Evolutionary conservation across 1,284 basidiomycete genomes (phyloP), one percentile per base, ranked within the genome.

Genomic region (Exsudoporus floridanus): DNA sequence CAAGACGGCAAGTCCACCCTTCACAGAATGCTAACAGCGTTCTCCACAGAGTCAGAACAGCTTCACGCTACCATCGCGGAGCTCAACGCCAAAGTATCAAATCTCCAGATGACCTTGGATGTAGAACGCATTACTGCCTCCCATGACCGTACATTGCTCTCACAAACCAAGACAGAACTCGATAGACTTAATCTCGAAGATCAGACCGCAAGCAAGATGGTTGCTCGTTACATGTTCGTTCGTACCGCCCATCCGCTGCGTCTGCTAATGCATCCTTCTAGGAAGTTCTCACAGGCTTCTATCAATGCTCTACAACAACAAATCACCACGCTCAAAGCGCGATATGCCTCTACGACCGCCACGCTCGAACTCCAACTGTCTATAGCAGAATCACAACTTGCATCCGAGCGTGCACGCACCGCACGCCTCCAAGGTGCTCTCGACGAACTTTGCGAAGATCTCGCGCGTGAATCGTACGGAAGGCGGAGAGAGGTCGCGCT

Each of bases 221-320:
- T 94, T 28, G 86, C 91, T 49, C 80, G 90, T 43, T 94, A 94
- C 69, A 94, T 94, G 92, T 90, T 61, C 51, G 81, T 73, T 36
- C 3, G 27, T 49, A 4, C 5, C 23, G 5, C 19, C 1, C 21
- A 4, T 5, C 5, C 16, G 1, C 21, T 25, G 2, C 21, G 2
- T 40, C n/a, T 36, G 12, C 41, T 58, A 40, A 56, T 8, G 1
- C 5, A 34, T 21, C 14, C 23, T 43, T 1, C 10, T 56, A 90
- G 89, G 89, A 89, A 86, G 61, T 94, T 94, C 70, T 92, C 91
- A 2, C 92, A 94, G 68, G 78, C 83, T 18, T 84, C 88, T 8
- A 88, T 86, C 13, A 79, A 89, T 50, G 72, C 80, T 1, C 78
- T 93, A 1, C 88, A 92, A 62, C 67, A 74, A 5, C 81, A 89